A percentile compares a stretch with the other conserved stretches of the same genome.
Conservation (phyloP, 495 filamentous ascomycete genomes). For the Ramalina intermedia region DNA sequence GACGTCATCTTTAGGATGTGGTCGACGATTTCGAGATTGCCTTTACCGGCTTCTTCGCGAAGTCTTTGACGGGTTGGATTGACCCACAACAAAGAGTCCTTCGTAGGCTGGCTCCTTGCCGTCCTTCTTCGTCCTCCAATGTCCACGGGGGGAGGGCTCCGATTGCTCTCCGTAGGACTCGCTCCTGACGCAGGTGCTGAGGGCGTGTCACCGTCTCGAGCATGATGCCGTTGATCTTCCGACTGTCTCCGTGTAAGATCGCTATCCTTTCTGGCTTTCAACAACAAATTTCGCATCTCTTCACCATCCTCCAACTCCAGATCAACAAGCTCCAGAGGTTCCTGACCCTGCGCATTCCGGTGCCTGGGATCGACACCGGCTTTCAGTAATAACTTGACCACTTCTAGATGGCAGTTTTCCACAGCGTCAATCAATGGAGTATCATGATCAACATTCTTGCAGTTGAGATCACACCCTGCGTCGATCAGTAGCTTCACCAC, state of each 20-base stretch:
- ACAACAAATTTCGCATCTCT: conserved; percentile 33
- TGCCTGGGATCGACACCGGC: conserved; percentile 81
- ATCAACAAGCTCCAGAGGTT: conserved; percentile 70
- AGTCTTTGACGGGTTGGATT: conserved; percentile 55
- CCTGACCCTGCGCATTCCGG: conserved; percentile 72
- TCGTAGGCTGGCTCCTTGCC: conserved; percentile 42
- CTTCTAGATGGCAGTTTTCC: conserved; percentile 84
- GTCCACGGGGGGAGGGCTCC: conserved; percentile 32
- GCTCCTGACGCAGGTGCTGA: conserved; percentile 51
- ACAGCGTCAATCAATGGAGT: conserved; percentile 92
- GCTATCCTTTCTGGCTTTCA: conserved; percentile 30
- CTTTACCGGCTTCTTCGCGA: conserved; percentile 63
- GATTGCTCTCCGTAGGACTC: conserved; percentile 46
- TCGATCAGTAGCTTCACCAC: conserved; percentile 61
- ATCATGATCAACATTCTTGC: conserved; percentile 70
- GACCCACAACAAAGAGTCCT: conserved; percentile 48
- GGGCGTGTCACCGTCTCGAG: conserved; percentile 38
- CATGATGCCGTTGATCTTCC: conserved; percentile 39
- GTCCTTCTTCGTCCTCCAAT: conserved; percentile 33
- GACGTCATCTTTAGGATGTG: conserved; percentile 63
- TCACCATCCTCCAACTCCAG: conserved; percentile 53
- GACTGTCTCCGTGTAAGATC: conserved; percentile 41
- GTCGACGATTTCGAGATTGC: conserved; percentile 65
- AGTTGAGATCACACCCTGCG: conserved; percentile 68
- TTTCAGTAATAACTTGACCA: conserved; percentile 70